These are phyloP conservation scores for Castanea mollissima DNA, from an alignment of 306 rosid genomes.

Conservation along the genomic window DNA sequence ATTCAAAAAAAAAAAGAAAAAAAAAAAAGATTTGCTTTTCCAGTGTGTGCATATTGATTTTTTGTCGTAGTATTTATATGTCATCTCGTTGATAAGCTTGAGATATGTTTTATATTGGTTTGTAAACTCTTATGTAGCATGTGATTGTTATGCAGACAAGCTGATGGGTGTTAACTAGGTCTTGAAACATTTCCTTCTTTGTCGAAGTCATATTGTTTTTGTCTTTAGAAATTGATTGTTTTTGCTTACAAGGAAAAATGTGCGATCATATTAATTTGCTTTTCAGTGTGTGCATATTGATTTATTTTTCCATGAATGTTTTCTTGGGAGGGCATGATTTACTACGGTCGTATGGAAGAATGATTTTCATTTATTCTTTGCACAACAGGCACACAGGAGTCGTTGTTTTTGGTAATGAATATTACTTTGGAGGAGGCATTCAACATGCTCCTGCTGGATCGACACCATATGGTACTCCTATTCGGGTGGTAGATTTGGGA, in stretches of 20 bases:
- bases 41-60: too few species aligned
- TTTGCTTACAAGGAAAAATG: not conserved
- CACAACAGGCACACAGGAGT: conserved; percentile 86
- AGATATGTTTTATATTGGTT: too few species aligned
- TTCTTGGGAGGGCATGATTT: not conserved
- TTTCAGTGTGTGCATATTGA: not conserved
- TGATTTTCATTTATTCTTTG: not conserved
- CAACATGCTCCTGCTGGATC: conserved; percentile 69
- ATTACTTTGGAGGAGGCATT: conserved; percentile 93
- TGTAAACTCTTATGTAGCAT: too few species aligned
- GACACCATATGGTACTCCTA: conserved; percentile 83
- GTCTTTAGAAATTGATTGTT: not conserved
- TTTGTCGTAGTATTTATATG: too few species aligned
- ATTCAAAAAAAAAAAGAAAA: too few species aligned
- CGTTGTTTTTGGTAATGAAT: conserved; percentile 84
- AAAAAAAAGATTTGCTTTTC: too few species aligned
- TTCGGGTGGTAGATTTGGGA: conserved; percentile 72
- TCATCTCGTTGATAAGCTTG: too few species aligned
- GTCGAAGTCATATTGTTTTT: too few species aligned
- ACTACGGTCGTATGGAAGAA: not conserved
- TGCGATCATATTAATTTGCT: not conserved
- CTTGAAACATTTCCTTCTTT: too few species aligned
- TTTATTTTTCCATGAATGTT: not conserved
- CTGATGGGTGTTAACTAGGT: too few species aligned
- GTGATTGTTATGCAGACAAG: too few species aligned